A percentile compares a stretch with the other conserved stretches of the same genome.
Evolutionary conservation across 2,329 filamentous ascomycete species (phyloP).

Genomic region (Phialophora macrospora): DNA sequence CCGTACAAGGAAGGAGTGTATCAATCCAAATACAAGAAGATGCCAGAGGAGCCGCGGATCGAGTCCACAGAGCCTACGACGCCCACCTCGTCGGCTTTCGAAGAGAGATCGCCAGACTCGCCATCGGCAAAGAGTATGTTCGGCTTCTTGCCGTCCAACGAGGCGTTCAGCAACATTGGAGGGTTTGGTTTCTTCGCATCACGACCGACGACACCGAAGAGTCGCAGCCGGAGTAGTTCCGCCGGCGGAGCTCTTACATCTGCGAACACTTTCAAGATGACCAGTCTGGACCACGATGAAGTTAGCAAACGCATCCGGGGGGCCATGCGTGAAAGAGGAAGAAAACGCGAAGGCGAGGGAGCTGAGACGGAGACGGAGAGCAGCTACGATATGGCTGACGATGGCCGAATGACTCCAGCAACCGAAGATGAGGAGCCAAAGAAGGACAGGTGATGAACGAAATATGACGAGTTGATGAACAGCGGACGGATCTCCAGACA

Average conservation of each 20-base stretch:
- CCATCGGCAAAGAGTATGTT: slow-evolving; percentile 42
- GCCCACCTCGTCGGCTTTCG: slow-evolving; percentile 38
- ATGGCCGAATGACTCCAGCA: slow-evolving; percentile 33
- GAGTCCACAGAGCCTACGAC: slow-evolving; percentile 44
- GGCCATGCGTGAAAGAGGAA: slow-evolving; percentile 79
- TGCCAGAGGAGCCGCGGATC: slow-evolving; percentile 35
- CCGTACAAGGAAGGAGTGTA: slow-evolving; percentile 50
- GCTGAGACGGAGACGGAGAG: slow-evolving; percentile 36
- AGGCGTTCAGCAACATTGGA: slow-evolving; percentile 90
- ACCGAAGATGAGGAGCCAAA: slow-evolving; percentile 40
- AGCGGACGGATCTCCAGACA: not conserved
- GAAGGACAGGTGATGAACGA: slow-evolving; percentile 32
- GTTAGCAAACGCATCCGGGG: slow-evolving; percentile 82
- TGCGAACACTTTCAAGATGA: slow-evolving; percentile 73
- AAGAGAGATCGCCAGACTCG: slow-evolving; percentile 38
- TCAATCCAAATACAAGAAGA: slow-evolving; percentile 38
- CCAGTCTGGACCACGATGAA: slow-evolving; percentile 70
- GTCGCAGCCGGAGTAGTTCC: slow-evolving; percentile 72
- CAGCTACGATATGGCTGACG: slow-evolving; percentile 39
- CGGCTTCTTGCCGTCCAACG: slow-evolving; percentile 73
- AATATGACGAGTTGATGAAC: not conserved
- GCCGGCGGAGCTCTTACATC: slow-evolving; percentile 64
- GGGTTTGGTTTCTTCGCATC: slow-evolving; percentile 89
- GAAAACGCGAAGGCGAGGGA: slow-evolving; percentile 50
- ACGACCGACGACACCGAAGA: slow-evolving; percentile 78